Percentiles rank a stretch among this genome's conserved stretches.
These are phyloP conservation scores for Nematodospora valgi DNA, from an alignment of 805 yeast species.

Conservation along the genomic window DNA sequence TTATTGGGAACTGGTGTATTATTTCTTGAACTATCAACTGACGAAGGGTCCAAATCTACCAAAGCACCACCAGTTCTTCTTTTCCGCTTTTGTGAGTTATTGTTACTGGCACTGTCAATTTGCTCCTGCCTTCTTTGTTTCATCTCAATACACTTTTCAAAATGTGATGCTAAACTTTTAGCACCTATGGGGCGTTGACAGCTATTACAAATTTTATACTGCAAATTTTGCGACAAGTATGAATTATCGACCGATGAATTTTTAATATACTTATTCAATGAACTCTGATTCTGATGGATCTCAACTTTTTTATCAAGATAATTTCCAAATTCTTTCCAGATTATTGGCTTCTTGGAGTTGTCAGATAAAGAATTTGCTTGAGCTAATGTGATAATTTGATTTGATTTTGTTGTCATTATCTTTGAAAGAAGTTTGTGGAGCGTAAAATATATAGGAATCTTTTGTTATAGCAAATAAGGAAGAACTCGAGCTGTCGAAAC, in stretches of 20 bases:
- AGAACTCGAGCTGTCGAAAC: too few relatives aligned
- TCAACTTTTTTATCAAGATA: conserved; percentile 38
- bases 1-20: conserved; percentile 30
- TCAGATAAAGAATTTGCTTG: conserved; percentile 23
- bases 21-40: conserved; percentile 39
- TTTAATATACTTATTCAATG: conserved; percentile 16
- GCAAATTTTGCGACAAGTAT: conserved; percentile 29
- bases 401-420: conserved; percentile 11
- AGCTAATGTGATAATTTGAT: conserved; percentile 21
- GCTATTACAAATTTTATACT: conserved; percentile 36
- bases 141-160: conserved; percentile 36
- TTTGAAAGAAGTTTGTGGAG: too few relatives aligned
- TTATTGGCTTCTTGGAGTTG: conserved; percentile 22
- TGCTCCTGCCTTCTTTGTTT: conserved; percentile 27
- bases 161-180: conserved; percentile 29
- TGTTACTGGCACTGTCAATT: conserved; percentile 11
- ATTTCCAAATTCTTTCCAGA: conserved; percentile 45
- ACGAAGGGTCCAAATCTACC: conserved; percentile 31
- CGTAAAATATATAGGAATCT: too few relatives aligned
- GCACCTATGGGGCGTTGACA: conserved; percentile 42
- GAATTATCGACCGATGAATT: conserved; percentile 24
- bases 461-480: too few relatives aligned
- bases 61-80: conserved; percentile 8
- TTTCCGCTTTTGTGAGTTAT: conserved; percentile 6
- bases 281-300: conserved; percentile 6